Base-by-base conservation (phyloP, 768 basidiomycete species). In the Dendrothele bispora region DNA sequence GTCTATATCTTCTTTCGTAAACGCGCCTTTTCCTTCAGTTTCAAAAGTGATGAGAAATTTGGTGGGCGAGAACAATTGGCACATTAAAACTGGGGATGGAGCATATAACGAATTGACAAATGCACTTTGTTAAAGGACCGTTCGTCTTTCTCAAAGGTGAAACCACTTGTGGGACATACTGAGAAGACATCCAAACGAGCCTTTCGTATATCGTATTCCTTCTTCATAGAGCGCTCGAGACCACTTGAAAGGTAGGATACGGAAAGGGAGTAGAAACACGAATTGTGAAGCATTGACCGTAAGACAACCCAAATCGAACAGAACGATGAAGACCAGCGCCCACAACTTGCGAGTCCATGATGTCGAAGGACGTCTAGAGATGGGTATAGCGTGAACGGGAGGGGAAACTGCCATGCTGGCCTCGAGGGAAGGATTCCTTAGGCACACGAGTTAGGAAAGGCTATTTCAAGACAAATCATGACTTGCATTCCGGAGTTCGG, bases 61-160 rank as follows among this genome's bases (percentile, higher is more conserved):
- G 0, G 88, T 88, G 0, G 90, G 91, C 2, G 88, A 88, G 51
- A 94, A 94, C 77, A 80, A 84, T 57, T 90, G 83, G 55, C 80
- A 83, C 74, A 89, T 83, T 34, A 91, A 62, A 57, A 94, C 88
- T 92, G 42, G 39, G 26, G 28, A 24, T 32, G 40, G 22, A 18
- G 48, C 12, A 49, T 42, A 20, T 35, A 7, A 34, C n/a, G n/a
- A n/a, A n/a, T n/a, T n/a, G n/a, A n/a, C n/a, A n/a, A n/a, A n/a
- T n/a, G n/a, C n/a, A n/a, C n/a, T n/a, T n/a, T n/a, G n/a, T n/a
- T n/a, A n/a, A n/a, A n/a, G n/a, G n/a, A n/a, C n/a, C n/a, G 41
- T 43, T 41, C 30, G 29, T 26, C 21, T 11, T 35, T 41, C 39
- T n/a, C n/a, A n/a, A 29, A 46, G 15, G 11, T 17, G 29, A 3